phyloP scores from a whole-genome alignment of 78 protist genomes.

The Chrysochromulina parva region DNA sequence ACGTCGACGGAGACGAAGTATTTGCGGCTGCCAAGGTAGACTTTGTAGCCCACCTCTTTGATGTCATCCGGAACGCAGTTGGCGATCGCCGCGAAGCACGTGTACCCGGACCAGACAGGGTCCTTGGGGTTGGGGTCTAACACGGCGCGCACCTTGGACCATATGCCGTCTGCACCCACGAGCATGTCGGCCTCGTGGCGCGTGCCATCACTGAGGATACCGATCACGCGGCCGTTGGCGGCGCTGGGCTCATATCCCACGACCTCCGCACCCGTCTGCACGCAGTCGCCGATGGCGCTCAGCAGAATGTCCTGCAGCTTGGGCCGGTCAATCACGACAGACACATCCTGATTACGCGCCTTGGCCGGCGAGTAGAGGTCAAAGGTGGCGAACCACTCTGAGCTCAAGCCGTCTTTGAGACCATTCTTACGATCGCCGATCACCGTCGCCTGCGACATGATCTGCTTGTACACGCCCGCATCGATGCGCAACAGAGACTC shows the following conservation, averaged over 20 bases:
- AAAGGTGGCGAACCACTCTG: not conserved
- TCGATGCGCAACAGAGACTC: not conserved
- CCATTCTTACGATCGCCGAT: conserved; percentile 25
- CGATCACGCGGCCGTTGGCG: not conserved
- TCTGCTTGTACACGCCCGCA: not conserved
- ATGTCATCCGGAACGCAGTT: not conserved
- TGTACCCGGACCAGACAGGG: conserved; percentile 26
- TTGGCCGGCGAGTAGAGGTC: not conserved
- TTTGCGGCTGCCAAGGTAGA: conserved; percentile 5
- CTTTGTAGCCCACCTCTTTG: not conserved
- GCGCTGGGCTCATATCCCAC: not conserved
- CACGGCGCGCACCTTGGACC: conserved; percentile 7
- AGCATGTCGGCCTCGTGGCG: not conserved
- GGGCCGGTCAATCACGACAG: conserved; percentile 37
- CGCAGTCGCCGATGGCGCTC: not conserved
- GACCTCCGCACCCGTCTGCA: not conserved
- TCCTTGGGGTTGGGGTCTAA: not conserved
- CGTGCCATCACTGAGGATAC: not conserved
- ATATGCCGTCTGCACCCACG: conserved; percentile 46
- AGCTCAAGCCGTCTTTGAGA: conserved; percentile 18
- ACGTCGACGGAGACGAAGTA: conserved; percentile 31
- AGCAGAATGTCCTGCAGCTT: conserved; percentile 23
- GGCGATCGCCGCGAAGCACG: conserved; percentile 13
- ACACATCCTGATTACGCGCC: not conserved
- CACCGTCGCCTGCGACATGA: not conserved